A percentile compares a stretch with the other conserved stretches of the same genome.
Evolutionary conservation across 108 stramenopile species (phyloP).

Genomic region (Nannochloropsis oceanica): DNA sequence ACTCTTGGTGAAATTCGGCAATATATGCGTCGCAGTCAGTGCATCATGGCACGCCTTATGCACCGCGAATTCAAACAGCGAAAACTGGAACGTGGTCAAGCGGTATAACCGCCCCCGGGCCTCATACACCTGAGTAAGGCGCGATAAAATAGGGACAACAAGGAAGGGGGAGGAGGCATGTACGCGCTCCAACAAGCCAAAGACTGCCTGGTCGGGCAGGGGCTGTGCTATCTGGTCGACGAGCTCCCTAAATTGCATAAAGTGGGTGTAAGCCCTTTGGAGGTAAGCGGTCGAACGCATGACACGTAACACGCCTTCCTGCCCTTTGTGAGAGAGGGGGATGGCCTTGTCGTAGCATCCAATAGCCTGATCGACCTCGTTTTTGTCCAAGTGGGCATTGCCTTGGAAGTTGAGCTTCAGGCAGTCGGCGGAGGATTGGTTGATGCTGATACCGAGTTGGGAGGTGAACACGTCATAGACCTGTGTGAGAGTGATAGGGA

Average conservation of each 20-base stretch:
- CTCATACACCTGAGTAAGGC: conserved; percentile 1
- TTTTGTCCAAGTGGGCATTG: conserved; percentile 28
- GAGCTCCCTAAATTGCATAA: not conserved
- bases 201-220: not conserved
- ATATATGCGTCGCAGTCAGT: conserved; percentile 13
- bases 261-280: conserved; percentile 32
- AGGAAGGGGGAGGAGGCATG: not conserved
- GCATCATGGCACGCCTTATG: conserved; percentile 26
- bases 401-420: conserved; percentile 36
- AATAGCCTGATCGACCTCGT: conserved; percentile 30
- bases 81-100: conserved; percentile 12
- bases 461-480: conserved; percentile 31
- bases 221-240: not conserved
- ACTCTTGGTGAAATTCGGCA: conserved; percentile 23
- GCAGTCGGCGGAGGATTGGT: conserved; percentile 22
- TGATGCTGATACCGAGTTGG: conserved; percentile 17
- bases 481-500: not conserved
- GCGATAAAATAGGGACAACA: not conserved
- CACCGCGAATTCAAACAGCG: conserved; percentile 21
- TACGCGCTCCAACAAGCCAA: not conserved
- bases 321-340: conserved; percentile 26
- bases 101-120: conserved; percentile 10
- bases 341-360: conserved; percentile 40
- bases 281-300: conserved; percentile 38
- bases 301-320: conserved; percentile 31